Evolutionary conservation across 768 basidiomycete genomes (phyloP).

Genomic region (Phallus indusiatus): DNA sequence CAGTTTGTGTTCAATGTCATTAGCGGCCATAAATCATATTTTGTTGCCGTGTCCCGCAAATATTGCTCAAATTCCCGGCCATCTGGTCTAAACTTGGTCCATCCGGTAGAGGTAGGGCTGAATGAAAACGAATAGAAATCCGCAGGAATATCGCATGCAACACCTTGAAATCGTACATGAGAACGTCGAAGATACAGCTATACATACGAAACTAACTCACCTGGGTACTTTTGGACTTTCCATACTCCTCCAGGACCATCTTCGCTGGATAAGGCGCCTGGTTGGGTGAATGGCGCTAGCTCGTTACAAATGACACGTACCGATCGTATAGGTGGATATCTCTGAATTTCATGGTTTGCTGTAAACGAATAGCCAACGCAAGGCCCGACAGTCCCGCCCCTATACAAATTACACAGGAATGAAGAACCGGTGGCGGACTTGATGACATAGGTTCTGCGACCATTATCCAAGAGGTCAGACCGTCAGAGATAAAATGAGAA

Average conservation of each 20-base stretch:
- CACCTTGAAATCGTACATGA: not conserved
- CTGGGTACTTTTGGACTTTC: conserved; percentile 2
- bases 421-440: not conserved
- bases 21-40: conserved; percentile 12
- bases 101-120: not conserved
- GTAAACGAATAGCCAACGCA: conserved; percentile 14
- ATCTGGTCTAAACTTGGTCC: not conserved
- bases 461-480: too few species aligned
- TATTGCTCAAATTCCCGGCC: conserved; percentile 1
- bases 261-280: too few species aligned
- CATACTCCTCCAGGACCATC: conserved; percentile 9
- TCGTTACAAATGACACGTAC: not conserved
- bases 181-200: too few species aligned
- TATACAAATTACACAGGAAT: conserved; percentile 8
- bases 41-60: conserved; percentile 9
- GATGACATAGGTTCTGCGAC: too few species aligned
- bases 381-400: conserved; percentile 17
- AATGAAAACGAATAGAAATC: conserved; percentile 4
- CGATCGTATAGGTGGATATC: conserved; percentile 16
- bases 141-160: not conserved
- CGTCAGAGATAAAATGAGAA: too few species aligned
- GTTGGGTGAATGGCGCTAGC: too few species aligned
- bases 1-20: conserved; percentile 10
- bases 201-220: not conserved
- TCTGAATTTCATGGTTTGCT: conserved; percentile 12